phyloP scores from a whole-genome alignment of 176 grass and related monocot genomes.

The Areca catechu region DNA sequence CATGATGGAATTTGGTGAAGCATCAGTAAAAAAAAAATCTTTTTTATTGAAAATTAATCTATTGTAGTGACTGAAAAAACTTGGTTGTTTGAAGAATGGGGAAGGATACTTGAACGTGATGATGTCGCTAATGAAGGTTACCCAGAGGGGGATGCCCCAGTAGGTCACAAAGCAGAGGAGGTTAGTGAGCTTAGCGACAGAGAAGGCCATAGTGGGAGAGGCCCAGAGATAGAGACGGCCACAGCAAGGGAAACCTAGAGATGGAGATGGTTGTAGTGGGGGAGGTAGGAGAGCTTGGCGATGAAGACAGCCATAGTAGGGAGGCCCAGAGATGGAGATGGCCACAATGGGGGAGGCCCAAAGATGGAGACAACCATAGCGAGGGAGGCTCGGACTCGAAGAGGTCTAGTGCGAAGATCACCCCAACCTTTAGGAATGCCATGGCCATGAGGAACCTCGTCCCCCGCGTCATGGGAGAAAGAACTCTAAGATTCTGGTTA shows the following conservation, averaged over 20 bases:
- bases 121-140: slow-evolving; percentile 94
- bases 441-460: slow-evolving; percentile 60
- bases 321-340: too few species aligned
- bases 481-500: too few species aligned
- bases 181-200: slow-evolving; percentile 67
- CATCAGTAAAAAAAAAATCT: too few species aligned
- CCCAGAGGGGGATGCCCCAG: slow-evolving; percentile 87
- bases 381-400: slow-evolving; percentile 32
- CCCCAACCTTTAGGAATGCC: slow-evolving; percentile 74
- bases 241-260: too few species aligned
- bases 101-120: slow-evolving; percentile 49
- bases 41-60: too few species aligned
- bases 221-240: too few species aligned
- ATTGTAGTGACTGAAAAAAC: not conserved
- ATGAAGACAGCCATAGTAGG: too few species aligned
- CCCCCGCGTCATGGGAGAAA: slow-evolving; percentile 58
- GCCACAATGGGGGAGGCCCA: too few species aligned
- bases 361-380: slow-evolving; percentile 24
- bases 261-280: too few species aligned
- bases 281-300: too few species aligned
- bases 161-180: slow-evolving; percentile 83
- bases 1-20: too few species aligned
- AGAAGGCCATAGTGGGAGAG: too few species aligned
- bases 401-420: slow-evolving; percentile 71
- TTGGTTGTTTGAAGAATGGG: not conserved